phyloP scores from a whole-genome alignment of 257 asterid genomes.

The Penstemon newberryi region DNA sequence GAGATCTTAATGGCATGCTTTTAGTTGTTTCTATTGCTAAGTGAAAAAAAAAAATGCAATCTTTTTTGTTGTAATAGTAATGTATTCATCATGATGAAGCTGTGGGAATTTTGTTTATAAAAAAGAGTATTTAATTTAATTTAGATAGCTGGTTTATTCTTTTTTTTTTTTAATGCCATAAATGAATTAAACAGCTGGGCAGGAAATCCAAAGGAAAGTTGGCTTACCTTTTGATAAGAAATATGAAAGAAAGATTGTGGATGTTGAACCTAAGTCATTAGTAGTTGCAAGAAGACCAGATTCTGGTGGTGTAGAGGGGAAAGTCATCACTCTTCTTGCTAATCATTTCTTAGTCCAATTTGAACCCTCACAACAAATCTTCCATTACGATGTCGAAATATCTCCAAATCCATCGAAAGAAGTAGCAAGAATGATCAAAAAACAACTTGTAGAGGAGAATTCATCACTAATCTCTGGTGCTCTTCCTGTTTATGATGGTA shows the following conservation, averaged over 20 bases:
- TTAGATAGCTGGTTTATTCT: background rate
- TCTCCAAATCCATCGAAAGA: slow-evolving; percentile 82
- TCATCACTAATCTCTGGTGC: slow-evolving; percentile 51
- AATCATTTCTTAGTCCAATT: slow-evolving; percentile 83
- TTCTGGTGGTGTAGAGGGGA: slow-evolving; percentile 88
- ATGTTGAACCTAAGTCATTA: slow-evolving; percentile 34
- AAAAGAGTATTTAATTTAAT: too few species aligned
- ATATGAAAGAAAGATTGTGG: slow-evolving; percentile 37
- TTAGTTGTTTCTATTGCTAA: background rate
- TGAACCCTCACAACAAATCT: slow-evolving; percentile 59
- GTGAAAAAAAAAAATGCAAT: background rate
- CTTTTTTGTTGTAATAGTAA: background rate
- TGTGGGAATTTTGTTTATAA: too few species aligned
- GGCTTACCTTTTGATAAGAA: slow-evolving; percentile 29
- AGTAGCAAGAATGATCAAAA: slow-evolving; percentile 66
- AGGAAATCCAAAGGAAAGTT: slow-evolving; percentile 29
- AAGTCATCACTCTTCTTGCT: slow-evolving; percentile 64
- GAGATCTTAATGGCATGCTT: background rate
- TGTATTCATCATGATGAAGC: background rate
- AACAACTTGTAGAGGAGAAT: slow-evolving; percentile 62
- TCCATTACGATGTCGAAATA: slow-evolving; percentile 90
- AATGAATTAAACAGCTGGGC: slow-evolving; percentile 30
- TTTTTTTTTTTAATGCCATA: slow-evolving; percentile 19
- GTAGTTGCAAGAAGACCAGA: slow-evolving; percentile 89
- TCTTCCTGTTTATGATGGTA: slow-evolving; percentile 81